phyloP scores from a whole-genome alignment of 306 rosid genomes.

The Cicer bijugum region DNA sequence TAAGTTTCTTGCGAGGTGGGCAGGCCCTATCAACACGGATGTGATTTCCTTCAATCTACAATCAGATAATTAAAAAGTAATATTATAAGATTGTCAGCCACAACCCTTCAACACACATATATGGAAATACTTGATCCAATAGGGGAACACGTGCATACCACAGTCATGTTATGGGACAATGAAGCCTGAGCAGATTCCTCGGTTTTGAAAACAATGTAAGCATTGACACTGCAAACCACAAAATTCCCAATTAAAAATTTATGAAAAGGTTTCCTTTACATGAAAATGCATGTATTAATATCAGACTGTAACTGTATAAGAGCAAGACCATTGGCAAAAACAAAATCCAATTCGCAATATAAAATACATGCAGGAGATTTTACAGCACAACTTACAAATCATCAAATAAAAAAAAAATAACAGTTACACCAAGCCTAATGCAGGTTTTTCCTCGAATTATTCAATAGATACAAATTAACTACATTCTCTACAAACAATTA shows the following conservation, averaged over 20 bases:
- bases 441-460: not conserved
- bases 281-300: not conserved
- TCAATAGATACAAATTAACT: constrained; percentile 21
- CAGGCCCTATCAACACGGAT: constrained; percentile 96
- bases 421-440: not conserved
- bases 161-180: constrained; percentile 80
- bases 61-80: constrained; percentile 34
- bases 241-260: constrained; percentile 39
- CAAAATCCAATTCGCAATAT: not conserved
- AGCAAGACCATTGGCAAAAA: not conserved
- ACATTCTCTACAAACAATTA: constrained; percentile 16
- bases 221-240: constrained; percentile 73
- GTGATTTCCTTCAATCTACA: constrained; percentile 85
- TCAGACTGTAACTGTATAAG: not conserved
- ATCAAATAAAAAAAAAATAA: constrained; percentile 16
- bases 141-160: constrained; percentile 59
- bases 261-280: constrained; percentile 29
- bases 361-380: constrained; percentile 19
- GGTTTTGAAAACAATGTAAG: constrained; percentile 75
- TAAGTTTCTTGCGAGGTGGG: constrained; percentile 93
- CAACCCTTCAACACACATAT: constrained; percentile 12
- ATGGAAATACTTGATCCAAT: not conserved
- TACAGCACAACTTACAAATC: not conserved
- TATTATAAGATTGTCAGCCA: not conserved
- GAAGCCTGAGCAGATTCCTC: constrained; percentile 83